phyloP scores from a whole-genome alignment of 2,329 filamentous ascomycete genomes.

The Penicillium fuscoglaucum region DNA sequence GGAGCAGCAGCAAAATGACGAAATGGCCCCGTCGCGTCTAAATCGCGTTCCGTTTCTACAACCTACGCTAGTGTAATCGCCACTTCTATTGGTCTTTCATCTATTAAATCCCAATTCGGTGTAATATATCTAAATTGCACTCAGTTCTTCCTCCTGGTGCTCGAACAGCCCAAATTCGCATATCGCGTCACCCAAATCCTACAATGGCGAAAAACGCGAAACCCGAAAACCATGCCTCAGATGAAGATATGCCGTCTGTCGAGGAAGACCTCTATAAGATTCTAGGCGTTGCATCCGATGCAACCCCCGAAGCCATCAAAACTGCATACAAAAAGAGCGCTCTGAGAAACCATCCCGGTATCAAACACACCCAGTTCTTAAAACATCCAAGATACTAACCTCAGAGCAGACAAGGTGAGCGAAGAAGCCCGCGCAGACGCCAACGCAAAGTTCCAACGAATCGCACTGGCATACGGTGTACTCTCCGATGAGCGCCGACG shows the following conservation, averaged over 20 bases:
- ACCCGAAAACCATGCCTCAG: slow-evolving; percentile 52
- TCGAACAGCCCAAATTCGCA: too few relatives aligned
- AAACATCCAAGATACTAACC: slow-evolving; percentile 21
- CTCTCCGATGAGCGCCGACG: slow-evolving; percentile 80
- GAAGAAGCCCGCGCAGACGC: slow-evolving; percentile 68
- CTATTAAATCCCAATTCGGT: neutral
- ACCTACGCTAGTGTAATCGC: neutral
- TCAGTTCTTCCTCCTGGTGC: neutral
- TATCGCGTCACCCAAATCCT: neutral
- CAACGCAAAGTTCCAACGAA: slow-evolving; percentile 78
- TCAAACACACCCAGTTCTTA: neutral
- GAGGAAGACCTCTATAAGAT: slow-evolving; percentile 69
- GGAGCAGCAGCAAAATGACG: slow-evolving; percentile 31
- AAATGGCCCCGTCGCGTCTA: slow-evolving; percentile 27
- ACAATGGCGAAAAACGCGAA: slow-evolving; percentile 22
- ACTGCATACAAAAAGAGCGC: slow-evolving; percentile 89
- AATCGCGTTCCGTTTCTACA: slow-evolving; percentile 23
- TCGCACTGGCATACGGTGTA: slow-evolving; percentile 92
- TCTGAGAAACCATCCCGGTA: slow-evolving; percentile 82
- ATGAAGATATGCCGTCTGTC: slow-evolving; percentile 23
- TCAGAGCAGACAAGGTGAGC: slow-evolving; percentile 68
- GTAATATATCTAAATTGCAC: neutral
- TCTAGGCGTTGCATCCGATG: slow-evolving; percentile 68
- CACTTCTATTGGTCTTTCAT: neutral
- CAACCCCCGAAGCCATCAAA: slow-evolving; percentile 78